Evolutionary conservation across 164 flowering plant species (phyloP), one percentile per base, ranked within the genome.

Genomic region (Sedum album): DNA sequence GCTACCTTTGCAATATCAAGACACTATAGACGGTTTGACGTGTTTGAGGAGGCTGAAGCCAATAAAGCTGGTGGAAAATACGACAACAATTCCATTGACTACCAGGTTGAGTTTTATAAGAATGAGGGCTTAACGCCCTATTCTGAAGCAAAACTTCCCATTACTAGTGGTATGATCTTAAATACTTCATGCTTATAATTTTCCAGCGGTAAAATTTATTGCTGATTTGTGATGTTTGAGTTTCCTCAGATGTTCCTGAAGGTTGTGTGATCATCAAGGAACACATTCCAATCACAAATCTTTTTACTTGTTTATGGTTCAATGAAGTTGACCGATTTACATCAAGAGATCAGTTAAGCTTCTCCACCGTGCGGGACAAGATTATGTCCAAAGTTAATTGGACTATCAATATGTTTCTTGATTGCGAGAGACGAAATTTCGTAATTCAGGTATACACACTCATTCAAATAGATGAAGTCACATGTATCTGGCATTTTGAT

Each of bases 291-390:
- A 81, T 91, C 55, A 87, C 97, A 57, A 94, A 94, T 76, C 86
- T 93, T 15, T 89, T 89, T 70, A 84, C 93, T 48, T 93, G 98
- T 69, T 80, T 86, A 20, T 93, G 98, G 98, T 93, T 93, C 86
- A 93, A 91, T 72, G 98, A 93, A 84, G 98, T 93, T 65, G 97
- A 93, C 71, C 93, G 97, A 31, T 93, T 93, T 73, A 93, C 98
- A 68, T 79, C 98, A 28, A 80, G 98, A 73, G 98, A 93, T 71
- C 98, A 93, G 74, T 53, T 93, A 68, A 93, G 98, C 82, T 93
- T 93, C 79, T 80, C 98, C 67, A 85, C 83, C 11, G 97, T 88
- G 26, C 80, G 98, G 68, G 97, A 93, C 80, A 89, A 85, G 74
- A 75, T 93, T 63, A 80, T 73, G 79, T 73, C 87, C 28, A 81